These are phyloP conservation scores for Malassezia nana DNA, from an alignment of 1,284 basidiomycete genomes.

Conservation along the genomic window DNA sequence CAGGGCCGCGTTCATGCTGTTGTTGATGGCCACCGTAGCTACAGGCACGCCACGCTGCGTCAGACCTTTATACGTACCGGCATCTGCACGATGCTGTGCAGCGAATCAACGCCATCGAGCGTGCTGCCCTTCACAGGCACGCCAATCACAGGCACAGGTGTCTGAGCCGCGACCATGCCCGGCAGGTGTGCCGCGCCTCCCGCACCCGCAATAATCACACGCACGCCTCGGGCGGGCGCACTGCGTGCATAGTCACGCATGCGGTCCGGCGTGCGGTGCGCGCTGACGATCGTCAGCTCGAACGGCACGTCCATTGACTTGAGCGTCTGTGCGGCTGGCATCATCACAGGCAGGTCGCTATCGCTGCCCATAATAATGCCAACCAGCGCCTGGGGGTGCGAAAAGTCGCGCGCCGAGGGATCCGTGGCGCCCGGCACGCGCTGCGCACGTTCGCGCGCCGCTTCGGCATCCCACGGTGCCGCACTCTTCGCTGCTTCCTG, in stretches of 20 bases:
- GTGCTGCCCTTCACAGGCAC: conserved; percentile 92
- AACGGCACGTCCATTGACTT: conserved; percentile 74
- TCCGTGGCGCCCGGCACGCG: conserved; percentile 28
- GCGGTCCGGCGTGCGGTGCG: conserved; percentile 84
- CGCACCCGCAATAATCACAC: conserved; percentile 83
- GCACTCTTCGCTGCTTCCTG: conserved; percentile 25
- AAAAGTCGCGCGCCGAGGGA: conserved; percentile 48
- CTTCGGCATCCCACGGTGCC: conserved; percentile 54
- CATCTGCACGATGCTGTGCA: conserved; percentile 98
- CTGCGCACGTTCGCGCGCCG: conserved; percentile 50
- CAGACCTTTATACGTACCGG: conserved; percentile 57
- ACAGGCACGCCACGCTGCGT: conserved; percentile 82
- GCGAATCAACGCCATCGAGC: conserved; percentile 86
- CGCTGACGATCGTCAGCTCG: conserved; percentile 90
- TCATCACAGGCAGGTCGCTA: conserved; percentile 89
- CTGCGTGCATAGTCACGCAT: conserved; percentile 72
- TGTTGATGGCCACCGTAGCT: conserved; percentile 94
- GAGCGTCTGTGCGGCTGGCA: conserved; percentile 74
- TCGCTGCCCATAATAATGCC: conserved; percentile 98
- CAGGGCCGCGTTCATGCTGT: conserved; percentile 83
- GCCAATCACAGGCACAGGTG: conserved; percentile 81
- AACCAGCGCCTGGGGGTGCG: conserved; percentile 65
- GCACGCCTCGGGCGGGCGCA: conserved; percentile 64
- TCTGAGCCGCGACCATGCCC: conserved; percentile 95
- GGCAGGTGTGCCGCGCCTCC: conserved; percentile 95